Conservation (phyloP, 1,284 basidiomycete species). For the Boletus hoseneyae region DNA sequence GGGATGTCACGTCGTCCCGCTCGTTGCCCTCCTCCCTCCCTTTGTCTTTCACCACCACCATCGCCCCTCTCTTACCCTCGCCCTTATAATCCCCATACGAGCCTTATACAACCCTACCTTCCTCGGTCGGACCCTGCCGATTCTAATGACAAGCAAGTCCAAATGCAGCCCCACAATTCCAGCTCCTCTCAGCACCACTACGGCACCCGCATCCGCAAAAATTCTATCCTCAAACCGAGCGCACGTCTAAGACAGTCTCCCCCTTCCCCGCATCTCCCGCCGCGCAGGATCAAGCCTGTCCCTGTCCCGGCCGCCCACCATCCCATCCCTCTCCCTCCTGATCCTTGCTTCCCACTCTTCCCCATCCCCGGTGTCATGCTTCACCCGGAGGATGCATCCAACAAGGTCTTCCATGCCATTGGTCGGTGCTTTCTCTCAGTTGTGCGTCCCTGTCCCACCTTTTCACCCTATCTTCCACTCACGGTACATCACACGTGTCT, state of each 20-base stretch:
- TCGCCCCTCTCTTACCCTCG: conserved; percentile 27
- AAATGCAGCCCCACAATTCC: conserved; percentile 22
- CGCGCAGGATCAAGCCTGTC: conserved; percentile 38
- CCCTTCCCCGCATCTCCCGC: conserved; percentile 28
- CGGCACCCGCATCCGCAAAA: conserved; percentile 55
- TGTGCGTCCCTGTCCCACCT: conserved; percentile 44
- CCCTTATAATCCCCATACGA: conserved; percentile 26
- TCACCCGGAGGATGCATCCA: conserved; percentile 67
- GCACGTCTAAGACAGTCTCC: conserved; percentile 45
- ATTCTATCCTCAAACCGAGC: conserved; percentile 49
- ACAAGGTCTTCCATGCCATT: conserved; percentile 67
- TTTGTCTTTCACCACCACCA: conserved; percentile 37
- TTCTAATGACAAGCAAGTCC: conserved; percentile 22
- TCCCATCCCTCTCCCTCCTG: conserved; percentile 12
- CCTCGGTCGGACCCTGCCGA: conserved; percentile 40
- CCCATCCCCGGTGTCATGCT: conserved; percentile 60
- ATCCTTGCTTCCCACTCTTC: conserved; percentile 37
- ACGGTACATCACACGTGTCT: conserved; percentile 12
- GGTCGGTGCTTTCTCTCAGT: conserved; percentile 68
- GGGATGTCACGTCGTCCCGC: conserved; percentile 32
- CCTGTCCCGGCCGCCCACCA: conserved; percentile 22
- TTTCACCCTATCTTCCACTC: conserved; percentile 15
- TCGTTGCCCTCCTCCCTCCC: conserved; percentile 31
- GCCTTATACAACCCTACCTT: conserved; percentile 25
- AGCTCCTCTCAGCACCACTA: conserved; percentile 36